Evolutionary conservation across 2,329 filamentous ascomycete species (phyloP), one percentile per base, ranked within the genome.

Genomic region (Sclerotinia subarctica): DNA sequence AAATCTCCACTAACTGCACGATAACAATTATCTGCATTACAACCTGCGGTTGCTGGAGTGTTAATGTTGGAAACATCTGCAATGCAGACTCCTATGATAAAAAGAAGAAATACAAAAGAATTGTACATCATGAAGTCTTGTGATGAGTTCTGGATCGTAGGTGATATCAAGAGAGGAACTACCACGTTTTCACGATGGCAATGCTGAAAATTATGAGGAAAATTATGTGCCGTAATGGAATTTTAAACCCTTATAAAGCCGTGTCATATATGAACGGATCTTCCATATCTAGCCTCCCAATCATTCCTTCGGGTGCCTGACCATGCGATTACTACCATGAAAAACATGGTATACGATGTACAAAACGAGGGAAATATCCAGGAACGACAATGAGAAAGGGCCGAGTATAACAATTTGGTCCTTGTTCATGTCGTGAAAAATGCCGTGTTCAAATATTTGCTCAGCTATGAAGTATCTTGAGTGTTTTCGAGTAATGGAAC

Each of bases 21-120:
- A 57, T 64, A 64, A 44, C 66, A 68, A 26, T 68, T 68, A 29
- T 68, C 66, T 49, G 49, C 52, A 51, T 65, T 46, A 44, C 66
- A 68, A n/a, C 49, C n/a, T 49, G 52, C 26, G 6, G n/a, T 42
- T 42, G 19, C 11, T 11, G 26, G n/a, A 35, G 65, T 44, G 15
- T 17, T 58, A 17, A 44, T 67, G 15, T 42, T 67, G 10, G 17
- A 19, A 24, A 29, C 26, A 19, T 29, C 21, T 52, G 57, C 56
- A 15, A 46, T 51, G 24, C 44, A 53, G 47, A 24, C n/a, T 51
- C 47, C 26, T 51, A 49, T 19, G 46, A 63, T 19, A 26, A 26
- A 47, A 46, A 51, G 13, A 10, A 44, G 35, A 46, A 42, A 4
- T 42, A 6, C 44, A 3, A 38, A 15, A 59, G 26, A 35, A 63